Evolutionary conservation across 257 asterid genomes (phyloP), one percentile per base, ranked within the genome.

Genomic region (Rubia yunnanensis): DNA sequence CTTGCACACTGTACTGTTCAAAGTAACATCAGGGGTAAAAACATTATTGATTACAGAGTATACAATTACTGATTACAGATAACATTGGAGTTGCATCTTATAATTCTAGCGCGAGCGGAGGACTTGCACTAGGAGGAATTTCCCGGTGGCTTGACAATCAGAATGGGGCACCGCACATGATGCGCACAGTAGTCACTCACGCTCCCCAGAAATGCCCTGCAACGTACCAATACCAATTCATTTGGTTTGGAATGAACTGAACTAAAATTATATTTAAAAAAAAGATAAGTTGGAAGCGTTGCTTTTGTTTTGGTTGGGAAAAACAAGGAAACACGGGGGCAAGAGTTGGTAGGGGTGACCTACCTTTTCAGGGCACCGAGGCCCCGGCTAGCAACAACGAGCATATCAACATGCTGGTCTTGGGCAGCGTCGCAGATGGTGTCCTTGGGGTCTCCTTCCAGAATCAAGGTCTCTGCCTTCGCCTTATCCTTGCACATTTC

Each of bases 341-440:
- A 14, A 14, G 49, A 41, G n/a, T 44, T 44, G 20, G 17, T 15
- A 3, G 52, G 52, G 3, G 4, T 14, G 17, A 10, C 2, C 13
- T 36, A 84, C 97, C 97, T 86, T 78, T 88, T 86, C 22, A 88
- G 76, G 14, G 78, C 35, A 67, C 97, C 90, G 10, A 82, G 85
- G 5, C 96, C 95, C 10, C 95, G 95, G 64, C 92, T 83, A 6
- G 95, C 96, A n/a, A 91, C 65, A 8, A 84, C 92, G 4, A 91
- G 56, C 24, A 86, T 84, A 76, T 91, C 91, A 46, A 66, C 90
- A 38, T 77, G 81, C 81, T 83, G 50, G 28, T 86, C 81, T 22
- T 81, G 92, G 8, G 88, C 91, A 22, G 83, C 88, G 57, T 81
- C 61, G 60, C 96, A 88, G 10, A 90, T 83, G 69, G 28, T 76